A percentile compares a stretch with the other conserved stretches of the same genome.
phyloP scores from a whole-genome alignment of 164 flowering plant genomes.

The Aristolochia fimbriata region DNA sequence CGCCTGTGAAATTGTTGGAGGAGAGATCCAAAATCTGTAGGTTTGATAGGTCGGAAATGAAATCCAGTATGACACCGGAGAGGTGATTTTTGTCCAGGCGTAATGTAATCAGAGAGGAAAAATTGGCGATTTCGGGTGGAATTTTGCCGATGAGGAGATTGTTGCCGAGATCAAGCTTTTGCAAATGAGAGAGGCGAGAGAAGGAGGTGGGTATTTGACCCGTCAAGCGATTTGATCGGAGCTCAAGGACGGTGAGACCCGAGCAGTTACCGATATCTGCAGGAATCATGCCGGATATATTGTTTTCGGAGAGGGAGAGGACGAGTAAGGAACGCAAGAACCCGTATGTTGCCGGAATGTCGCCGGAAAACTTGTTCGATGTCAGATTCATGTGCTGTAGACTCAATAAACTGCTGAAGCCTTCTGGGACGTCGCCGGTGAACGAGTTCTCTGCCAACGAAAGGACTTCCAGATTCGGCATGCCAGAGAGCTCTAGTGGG shows the following conservation, averaged over 20 bases:
- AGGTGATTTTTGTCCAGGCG: constrained; percentile 34
- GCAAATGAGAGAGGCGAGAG: constrained; percentile 35
- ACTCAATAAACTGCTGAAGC: constrained; percentile 56
- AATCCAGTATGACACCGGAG: constrained; percentile 41
- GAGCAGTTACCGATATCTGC: constrained; percentile 51
- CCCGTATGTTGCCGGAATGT: constrained; percentile 47
- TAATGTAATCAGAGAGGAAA: constrained; percentile 24
- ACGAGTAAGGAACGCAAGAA: constrained; percentile 32
- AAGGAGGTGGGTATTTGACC: constrained; percentile 38
- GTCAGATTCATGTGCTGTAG: constrained; percentile 42
- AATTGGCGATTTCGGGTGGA: constrained; percentile 29
- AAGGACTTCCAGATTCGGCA: constrained; percentile 51
- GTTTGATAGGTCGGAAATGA: constrained; percentile 29
- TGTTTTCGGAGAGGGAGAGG: constrained; percentile 44
- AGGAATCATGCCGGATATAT: constrained; percentile 35
- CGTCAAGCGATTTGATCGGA: constrained; percentile 31
- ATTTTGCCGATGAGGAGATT: constrained; percentile 36
- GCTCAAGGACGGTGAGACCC: constrained; percentile 38
- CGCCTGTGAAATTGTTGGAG: constrained; percentile 39
- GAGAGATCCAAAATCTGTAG: constrained; percentile 38
- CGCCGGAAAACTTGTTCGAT: constrained; percentile 42
- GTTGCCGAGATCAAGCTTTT: constrained; percentile 39
- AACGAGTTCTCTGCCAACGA: constrained; percentile 45
- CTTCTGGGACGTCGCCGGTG: constrained; percentile 54
- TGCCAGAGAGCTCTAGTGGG: constrained; percentile 57